Conservation (phyloP, 129 eudicot genomes). For the Gnaphalium uliginosum region DNA sequence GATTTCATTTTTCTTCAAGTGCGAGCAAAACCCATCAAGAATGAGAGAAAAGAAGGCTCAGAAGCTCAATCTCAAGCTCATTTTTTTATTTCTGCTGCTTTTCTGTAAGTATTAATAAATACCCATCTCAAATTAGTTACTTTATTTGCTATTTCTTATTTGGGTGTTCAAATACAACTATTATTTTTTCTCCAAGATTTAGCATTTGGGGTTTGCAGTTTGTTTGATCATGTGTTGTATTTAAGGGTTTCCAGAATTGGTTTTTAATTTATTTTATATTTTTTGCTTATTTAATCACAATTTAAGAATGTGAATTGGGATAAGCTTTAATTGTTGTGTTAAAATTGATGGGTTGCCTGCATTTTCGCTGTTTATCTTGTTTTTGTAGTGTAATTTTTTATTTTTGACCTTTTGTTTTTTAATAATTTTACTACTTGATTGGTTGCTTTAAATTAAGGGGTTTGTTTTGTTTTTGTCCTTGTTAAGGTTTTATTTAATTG, state of each 20-base stretch:
- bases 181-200: constrained; percentile 17
- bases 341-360: constrained; percentile 21
- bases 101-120: constrained; percentile 53
- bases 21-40: constrained; percentile 33
- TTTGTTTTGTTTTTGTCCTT: constrained; percentile 8
- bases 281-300: not conserved
- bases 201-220: constrained; percentile 23
- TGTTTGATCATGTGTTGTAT: constrained; percentile 18
- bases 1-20: not conserved
- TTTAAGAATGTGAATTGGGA: constrained; percentile 26
- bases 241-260: constrained; percentile 32
- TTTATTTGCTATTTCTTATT: constrained; percentile 21
- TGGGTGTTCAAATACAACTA: constrained; percentile 29
- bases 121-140: constrained; percentile 18
- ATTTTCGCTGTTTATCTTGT: constrained; percentile 7
- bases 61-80: constrained; percentile 39
- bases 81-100: constrained; percentile 44
- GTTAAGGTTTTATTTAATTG: constrained; percentile 17
- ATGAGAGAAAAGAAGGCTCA: constrained; percentile 58
- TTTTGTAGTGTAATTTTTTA: constrained; percentile 11
- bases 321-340: constrained; percentile 20
- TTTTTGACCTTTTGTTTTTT: not conserved
- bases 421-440: not conserved
- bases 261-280: constrained; percentile 9
- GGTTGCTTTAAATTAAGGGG: constrained; percentile 23